Percentiles rank a stretch among this genome's conserved stretches.
Evolutionary conservation across 1,139 yeast species (phyloP).

Genomic region (Hansenula anomala): DNA sequence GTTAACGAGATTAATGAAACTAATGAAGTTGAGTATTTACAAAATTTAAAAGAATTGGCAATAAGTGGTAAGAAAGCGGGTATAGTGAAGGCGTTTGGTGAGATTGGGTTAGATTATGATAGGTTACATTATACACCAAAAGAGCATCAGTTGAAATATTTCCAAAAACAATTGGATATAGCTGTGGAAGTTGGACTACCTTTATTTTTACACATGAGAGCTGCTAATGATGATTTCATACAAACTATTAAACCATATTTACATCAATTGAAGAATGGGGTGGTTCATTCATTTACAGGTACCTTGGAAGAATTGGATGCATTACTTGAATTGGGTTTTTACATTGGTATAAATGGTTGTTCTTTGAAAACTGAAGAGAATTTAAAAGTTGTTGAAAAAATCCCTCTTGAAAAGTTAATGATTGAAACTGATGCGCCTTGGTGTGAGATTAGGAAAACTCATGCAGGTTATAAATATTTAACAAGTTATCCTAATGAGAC

Average conservation of each 20-base stretch:
- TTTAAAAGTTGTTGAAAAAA: constrained; percentile 52
- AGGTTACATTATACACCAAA: constrained; percentile 71
- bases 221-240: constrained; percentile 79
- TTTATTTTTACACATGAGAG: constrained; percentile 83
- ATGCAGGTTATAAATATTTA: constrained; percentile 61
- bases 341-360: constrained; percentile 87
- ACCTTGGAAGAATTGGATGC: constrained; percentile 40
- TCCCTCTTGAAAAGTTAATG: constrained; percentile 68
- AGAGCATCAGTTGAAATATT: constrained; percentile 62
- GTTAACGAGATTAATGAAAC: constrained; percentile 52
- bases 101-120: constrained; percentile 91
- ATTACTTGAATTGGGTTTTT: constrained; percentile 55
- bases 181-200: constrained; percentile 58
- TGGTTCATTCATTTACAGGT: constrained; percentile 95
- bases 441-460: constrained; percentile 90
- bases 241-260: constrained; percentile 55
- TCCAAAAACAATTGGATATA: constrained; percentile 65
- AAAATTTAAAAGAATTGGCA: constrained; percentile 45
- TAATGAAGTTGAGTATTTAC: constrained; percentile 35
- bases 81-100: constrained; percentile 76
- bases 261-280: constrained; percentile 32
- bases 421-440: constrained; percentile 98
- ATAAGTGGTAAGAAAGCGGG: constrained; percentile 44
- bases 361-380: constrained; percentile 78
- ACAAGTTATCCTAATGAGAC: constrained; percentile 49